Conservation (phyloP, 768 basidiomycete genomes). For the Auriscalpium orientale region DNA sequence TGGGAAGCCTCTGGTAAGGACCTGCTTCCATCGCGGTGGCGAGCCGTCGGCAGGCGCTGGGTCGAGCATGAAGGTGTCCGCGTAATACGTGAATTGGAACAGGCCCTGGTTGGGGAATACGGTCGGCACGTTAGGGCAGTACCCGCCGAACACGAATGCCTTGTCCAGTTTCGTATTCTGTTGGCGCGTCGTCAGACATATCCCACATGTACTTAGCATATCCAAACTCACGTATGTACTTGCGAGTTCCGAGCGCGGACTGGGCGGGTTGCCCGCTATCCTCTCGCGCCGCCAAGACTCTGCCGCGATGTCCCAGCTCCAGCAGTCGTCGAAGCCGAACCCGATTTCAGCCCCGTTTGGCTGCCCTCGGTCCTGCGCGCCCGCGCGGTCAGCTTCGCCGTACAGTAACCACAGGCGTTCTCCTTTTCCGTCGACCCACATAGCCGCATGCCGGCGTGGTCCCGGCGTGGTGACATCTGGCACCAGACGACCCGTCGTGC, state of each 20-base stretch:
- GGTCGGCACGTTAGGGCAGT: constrained; percentile 22
- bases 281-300: constrained; percentile 27
- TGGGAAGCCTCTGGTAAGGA: constrained; percentile 34
- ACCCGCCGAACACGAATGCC: constrained; percentile 34
- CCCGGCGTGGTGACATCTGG: constrained; percentile 24
- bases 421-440: constrained; percentile 27
- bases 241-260: constrained; percentile 27
- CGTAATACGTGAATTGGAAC: constrained; percentile 32
- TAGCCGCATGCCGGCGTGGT: constrained; percentile 25
- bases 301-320: constrained; percentile 28
- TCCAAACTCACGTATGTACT: constrained; percentile 23
- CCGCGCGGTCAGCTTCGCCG: constrained; percentile 29
- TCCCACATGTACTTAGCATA: background rate
- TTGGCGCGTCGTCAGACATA: background rate
- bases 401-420: constrained; percentile 28
- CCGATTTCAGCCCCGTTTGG: constrained; percentile 17
- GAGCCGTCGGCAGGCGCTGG: constrained; percentile 13
- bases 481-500: constrained; percentile 6
- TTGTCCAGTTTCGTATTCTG: constrained; percentile 29
- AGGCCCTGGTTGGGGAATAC: background rate
- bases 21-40: constrained; percentile 27
- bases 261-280: constrained; percentile 26
- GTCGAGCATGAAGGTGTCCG: constrained; percentile 32
- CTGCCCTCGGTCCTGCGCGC: constrained; percentile 19
- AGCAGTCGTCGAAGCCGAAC: constrained; percentile 27